phyloP scores from a whole-genome alignment of 2,329 filamentous ascomycete genomes.

The Colletotrichum scovillei region DNA sequence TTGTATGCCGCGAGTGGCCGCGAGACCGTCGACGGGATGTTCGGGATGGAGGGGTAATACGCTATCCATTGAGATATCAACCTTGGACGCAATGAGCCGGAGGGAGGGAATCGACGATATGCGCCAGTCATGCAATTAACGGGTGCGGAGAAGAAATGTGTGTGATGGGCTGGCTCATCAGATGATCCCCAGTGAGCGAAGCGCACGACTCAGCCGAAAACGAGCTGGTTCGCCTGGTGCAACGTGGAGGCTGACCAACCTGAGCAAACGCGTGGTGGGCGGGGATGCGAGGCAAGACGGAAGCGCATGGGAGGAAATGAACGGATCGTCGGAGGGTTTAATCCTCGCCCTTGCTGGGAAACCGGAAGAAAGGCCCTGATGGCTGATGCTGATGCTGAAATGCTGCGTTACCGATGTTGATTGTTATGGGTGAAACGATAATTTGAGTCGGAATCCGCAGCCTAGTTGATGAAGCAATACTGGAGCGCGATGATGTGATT shows the following conservation, averaged over 20 bases:
- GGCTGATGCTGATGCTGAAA: conserved; percentile 3
- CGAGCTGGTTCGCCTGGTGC: background rate
- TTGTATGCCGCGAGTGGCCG: background rate
- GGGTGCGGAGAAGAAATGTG: conserved; percentile 18
- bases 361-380: conserved; percentile 2
- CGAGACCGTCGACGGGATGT: background rate
- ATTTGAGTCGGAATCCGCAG: conserved; percentile 13
- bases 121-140: conserved; percentile 24
- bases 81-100: background rate
- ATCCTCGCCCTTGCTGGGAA: conserved; percentile 6
- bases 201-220: background rate
- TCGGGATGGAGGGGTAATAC: background rate
- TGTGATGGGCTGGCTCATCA: conserved; percentile 22
- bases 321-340: conserved; percentile 26
- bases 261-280: background rate
- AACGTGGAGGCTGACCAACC: background rate
- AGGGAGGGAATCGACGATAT: background rate
- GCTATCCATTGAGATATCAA: background rate
- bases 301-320: conserved; percentile 15
- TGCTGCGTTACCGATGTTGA: conserved; percentile 1
- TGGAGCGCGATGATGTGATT: conserved; percentile 36
- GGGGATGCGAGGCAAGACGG: background rate
- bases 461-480: conserved; percentile 35
- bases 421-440: conserved; percentile 11
- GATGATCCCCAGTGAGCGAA: conserved; percentile 20